Conservation (phyloP, 768 basidiomycete genomes). For the Lepiota venenata region DNA sequence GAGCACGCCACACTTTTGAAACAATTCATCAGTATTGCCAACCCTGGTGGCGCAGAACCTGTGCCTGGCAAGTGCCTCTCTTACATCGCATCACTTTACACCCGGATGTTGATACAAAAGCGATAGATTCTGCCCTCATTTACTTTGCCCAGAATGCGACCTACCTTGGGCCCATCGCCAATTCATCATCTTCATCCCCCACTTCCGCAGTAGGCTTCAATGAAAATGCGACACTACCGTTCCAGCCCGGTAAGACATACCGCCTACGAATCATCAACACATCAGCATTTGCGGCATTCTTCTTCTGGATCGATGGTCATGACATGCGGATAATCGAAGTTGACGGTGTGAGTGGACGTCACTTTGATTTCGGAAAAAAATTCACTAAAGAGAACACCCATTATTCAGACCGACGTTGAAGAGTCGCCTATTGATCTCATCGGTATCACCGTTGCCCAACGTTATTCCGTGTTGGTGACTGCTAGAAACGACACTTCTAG, state of each 20-base stretch:
- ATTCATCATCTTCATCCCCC: conserved; percentile 44
- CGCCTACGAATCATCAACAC: conserved; percentile 85
- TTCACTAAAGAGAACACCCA: not conserved
- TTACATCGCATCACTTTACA: not conserved
- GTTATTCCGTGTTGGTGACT: conserved; percentile 90
- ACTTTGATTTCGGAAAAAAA: not conserved
- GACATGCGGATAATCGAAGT: conserved; percentile 83
- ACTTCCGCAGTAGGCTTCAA: conserved; percentile 75
- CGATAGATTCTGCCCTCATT: conserved; percentile 69
- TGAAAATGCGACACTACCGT: conserved; percentile 81
- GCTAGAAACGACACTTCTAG: conserved; percentile 81
- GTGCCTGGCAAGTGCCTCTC: conserved; percentile 58
- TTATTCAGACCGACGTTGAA: conserved; percentile 66
- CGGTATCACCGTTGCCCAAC: conserved; percentile 80
- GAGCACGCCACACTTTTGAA: conserved; percentile 61
- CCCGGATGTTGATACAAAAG: not conserved
- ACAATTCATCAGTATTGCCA: conserved; percentile 64
- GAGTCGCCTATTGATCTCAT: conserved; percentile 71
- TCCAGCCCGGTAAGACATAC: conserved; percentile 88
- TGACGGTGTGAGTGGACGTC: conserved; percentile 62
- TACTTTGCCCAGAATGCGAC: conserved; percentile 77
- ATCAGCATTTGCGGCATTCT: conserved; percentile 71
- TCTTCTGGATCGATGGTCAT: conserved; percentile 89
- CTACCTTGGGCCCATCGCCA: conserved; percentile 62
- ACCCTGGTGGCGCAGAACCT: conserved; percentile 87